Percentiles rank a stretch among this genome's conserved stretches.
phyloP scores from a whole-genome alignment of 1,284 basidiomycete species.

The Gymnopus androsaceus region DNA sequence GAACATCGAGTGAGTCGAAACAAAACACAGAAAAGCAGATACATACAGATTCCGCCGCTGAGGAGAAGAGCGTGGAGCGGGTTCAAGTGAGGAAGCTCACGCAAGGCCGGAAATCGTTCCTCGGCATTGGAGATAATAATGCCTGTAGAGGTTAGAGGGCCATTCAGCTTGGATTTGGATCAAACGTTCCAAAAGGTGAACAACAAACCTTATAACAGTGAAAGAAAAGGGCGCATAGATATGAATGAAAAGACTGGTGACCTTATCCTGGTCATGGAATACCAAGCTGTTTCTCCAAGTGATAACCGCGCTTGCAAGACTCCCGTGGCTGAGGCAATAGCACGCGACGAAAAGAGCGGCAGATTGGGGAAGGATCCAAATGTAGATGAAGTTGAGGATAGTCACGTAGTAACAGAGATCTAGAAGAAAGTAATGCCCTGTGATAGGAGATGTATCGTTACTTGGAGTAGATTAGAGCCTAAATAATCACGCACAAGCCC shows the following conservation, averaged over 20 bases:
- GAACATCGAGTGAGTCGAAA: slow-evolving; percentile 18
- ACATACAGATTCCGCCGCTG: slow-evolving; percentile 74
- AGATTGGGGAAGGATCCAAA: slow-evolving; percentile 81
- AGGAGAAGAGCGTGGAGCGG: slow-evolving; percentile 65
- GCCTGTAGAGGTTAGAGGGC: slow-evolving; percentile 48
- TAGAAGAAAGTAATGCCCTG: slow-evolving; percentile 45
- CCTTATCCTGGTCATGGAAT: slow-evolving; percentile 93
- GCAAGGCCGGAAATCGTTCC: slow-evolving; percentile 80
- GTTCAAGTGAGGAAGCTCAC: slow-evolving; percentile 61
- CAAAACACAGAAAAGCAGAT: slow-evolving; percentile 7
- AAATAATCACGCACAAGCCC: slow-evolving; percentile 85
- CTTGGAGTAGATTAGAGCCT: too few relatives aligned
- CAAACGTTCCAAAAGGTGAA: too few relatives aligned
- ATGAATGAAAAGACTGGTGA: slow-evolving; percentile 89
- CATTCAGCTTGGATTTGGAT: slow-evolving; percentile 14
- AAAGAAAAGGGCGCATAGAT: slow-evolving; percentile 87
- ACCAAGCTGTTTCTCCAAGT: slow-evolving; percentile 98
- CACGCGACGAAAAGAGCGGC: slow-evolving; percentile 81
- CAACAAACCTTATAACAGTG: slow-evolving; percentile 79
- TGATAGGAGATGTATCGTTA: too few relatives aligned
- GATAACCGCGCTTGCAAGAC: slow-evolving; percentile 89
- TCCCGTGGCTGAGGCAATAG: slow-evolving; percentile 86
- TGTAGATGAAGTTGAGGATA: slow-evolving; percentile 85
- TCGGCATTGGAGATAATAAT: slow-evolving; percentile 81
- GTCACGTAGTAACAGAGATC: slow-evolving; percentile 91